Base-by-base conservation (phyloP, 2,329 filamentous ascomycete genomes). In the Exserohilum turcica region DNA sequence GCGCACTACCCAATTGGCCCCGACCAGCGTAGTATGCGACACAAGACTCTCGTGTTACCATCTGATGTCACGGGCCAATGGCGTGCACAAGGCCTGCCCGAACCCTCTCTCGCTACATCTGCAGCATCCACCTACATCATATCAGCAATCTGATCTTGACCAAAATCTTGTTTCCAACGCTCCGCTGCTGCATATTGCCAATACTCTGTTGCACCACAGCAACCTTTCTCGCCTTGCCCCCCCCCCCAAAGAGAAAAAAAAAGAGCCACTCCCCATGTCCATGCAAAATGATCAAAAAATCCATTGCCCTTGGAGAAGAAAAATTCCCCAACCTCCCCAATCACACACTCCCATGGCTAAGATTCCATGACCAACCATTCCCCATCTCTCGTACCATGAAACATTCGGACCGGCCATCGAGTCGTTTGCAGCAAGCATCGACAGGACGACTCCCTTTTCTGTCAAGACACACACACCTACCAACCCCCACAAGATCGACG, bases 41-140 rank as follows among this genome's bases (percentile, higher is more conserved):
- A 65, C 64, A 57, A 52, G 44, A 40, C 59, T 60, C 60, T 61
- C 63, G 56, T 58, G 60, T 64, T 56, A 56, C 58, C 55, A 24
- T 58, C 51, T 52, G 45, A 46, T 36, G 28, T 52, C 53, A 58
- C 56, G 52, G 56, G 51, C 56, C 54, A 56, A 56, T 54, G 47
- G 53, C 56, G 43, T 54, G 49, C 40, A 40, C 52, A 39, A 43
- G 27, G 35, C 8, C 38, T 43, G 27, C 42, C 50, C 27, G 32
- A 48, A 49, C 33, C 31, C 29, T 43, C 24, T 2, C n/a, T 19
- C 7, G 40, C 33, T 33, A 33, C 37, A 47, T 39, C 18, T 18
- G 21, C 28, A 21, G 29, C 43, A 40, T 7, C 31, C 35, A 27
- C 42, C 24, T 49, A 49, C 47, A 49, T 37, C 35, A 49, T 49